phyloP scores from a whole-genome alignment of 192 early-diverging fungal genomes.

The Gamsiella multidivaricata region DNA sequence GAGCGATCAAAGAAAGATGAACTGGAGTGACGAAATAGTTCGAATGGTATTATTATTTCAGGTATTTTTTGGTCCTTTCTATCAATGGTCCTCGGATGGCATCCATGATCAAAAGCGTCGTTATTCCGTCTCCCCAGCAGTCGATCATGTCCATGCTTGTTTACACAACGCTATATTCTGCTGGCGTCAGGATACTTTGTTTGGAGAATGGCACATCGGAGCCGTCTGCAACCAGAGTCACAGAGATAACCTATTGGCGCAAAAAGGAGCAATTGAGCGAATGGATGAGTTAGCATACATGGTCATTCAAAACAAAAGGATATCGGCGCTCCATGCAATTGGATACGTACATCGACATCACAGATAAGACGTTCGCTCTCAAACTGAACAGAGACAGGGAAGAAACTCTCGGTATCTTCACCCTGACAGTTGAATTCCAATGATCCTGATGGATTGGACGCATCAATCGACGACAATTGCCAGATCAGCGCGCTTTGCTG shows the following conservation, averaged over 20 bases:
- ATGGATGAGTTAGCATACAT: too few species aligned
- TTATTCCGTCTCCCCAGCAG: too few species aligned
- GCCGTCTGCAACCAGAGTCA: conserved; percentile 66
- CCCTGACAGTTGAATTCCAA: conserved; percentile 86
- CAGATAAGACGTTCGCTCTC: conserved; percentile 76
- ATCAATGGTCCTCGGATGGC: too few species aligned
- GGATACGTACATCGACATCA: conserved; percentile 71
- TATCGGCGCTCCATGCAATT: neutral
- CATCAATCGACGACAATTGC: conserved; percentile 86
- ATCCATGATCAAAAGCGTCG: too few species aligned
- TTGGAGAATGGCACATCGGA: conserved; percentile 77
- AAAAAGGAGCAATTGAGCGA: too few species aligned
- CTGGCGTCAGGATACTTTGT: conserved; percentile 74
- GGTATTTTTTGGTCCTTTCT: too few species aligned
- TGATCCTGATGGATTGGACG: conserved; percentile 78
- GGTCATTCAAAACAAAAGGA: neutral
- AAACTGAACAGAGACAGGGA: conserved; percentile 89
- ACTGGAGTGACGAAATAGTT: too few species aligned
- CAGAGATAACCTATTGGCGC: conserved; percentile 62
- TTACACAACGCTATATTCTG: conserved; percentile 87
- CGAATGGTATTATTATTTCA: too few species aligned
- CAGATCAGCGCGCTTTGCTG: conserved; percentile 80
- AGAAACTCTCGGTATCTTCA: conserved; percentile 84
- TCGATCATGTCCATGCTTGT: neutral
- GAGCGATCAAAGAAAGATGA: too few species aligned